These are phyloP conservation scores for Blastocrithidia nonstop DNA, from an alignment of 208 protist genomes.

Conservation along the genomic window DNA sequence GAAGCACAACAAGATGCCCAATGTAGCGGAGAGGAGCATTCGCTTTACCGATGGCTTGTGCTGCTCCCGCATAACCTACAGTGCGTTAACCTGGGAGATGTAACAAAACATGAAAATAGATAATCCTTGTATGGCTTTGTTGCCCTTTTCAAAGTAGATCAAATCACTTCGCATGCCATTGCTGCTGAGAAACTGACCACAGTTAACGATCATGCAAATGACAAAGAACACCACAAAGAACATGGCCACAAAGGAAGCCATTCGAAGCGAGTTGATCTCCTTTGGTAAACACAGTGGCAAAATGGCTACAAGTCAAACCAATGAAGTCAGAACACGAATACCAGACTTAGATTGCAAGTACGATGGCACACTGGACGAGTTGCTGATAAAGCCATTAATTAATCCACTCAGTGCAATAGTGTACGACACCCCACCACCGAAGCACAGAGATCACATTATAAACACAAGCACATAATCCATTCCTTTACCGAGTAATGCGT, in stretches of 20 bases:
- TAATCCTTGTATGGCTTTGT: constrained; percentile 29
- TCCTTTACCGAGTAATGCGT: constrained; percentile 20
- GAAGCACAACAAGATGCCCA: constrained; percentile 30
- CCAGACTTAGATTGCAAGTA: constrained; percentile 11
- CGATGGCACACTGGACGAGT: constrained; percentile 9
- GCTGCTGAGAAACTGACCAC: constrained; percentile 9
- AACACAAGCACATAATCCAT: constrained; percentile 36
- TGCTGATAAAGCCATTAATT: constrained; percentile 23
- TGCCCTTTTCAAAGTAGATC: constrained; percentile 25
- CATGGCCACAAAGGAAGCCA: constrained; percentile 40
- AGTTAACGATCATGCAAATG: constrained; percentile 41
- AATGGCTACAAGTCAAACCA: constrained; percentile 55
- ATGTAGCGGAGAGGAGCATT: constrained; percentile 24
- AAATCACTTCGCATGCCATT: constrained; percentile 15
- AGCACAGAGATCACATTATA: constrained; percentile 31
- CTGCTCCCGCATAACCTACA: constrained; percentile 47
- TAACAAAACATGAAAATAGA: constrained; percentile 60
- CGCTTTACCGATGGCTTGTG: constrained; percentile 20
- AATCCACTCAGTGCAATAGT: constrained; percentile 46
- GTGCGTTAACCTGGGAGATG: constrained; percentile 53
- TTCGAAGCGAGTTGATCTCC: constrained; percentile 71
- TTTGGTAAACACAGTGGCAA: constrained; percentile 59
- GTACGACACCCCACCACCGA: constrained; percentile 48
- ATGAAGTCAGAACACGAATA: constrained; percentile 21
- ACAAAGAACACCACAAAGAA: constrained; percentile 63